Percentiles rank a stretch among this genome's conserved stretches.
Conservation (phyloP, 805 yeast species). For the Ogataea philodendri region DNA sequence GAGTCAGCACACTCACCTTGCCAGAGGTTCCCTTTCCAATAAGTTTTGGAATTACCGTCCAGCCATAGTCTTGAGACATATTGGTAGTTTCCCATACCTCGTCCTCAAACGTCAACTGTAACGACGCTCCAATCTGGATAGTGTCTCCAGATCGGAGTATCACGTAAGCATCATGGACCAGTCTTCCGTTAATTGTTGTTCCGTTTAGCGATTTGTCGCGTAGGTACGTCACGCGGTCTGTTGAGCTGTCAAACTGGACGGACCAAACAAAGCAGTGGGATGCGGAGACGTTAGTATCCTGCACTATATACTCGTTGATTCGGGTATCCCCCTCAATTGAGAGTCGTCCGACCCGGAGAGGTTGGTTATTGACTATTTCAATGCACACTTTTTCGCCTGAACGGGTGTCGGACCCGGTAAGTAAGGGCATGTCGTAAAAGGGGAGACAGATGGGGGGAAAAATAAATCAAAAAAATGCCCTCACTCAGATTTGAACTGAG, state of each 20-base stretch:
- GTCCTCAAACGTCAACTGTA: slow-evolving; percentile 17
- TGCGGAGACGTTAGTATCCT: slow-evolving; percentile 42
- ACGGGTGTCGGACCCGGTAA: slow-evolving; percentile 8
- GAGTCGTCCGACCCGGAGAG: slow-evolving; percentile 45
- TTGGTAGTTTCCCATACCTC: slow-evolving; percentile 13
- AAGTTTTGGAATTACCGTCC: slow-evolving; percentile 43
- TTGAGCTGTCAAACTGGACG: slow-evolving; percentile 45
- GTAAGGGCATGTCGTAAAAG: slow-evolving; percentile 7
- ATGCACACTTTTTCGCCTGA: slow-evolving; percentile 6
- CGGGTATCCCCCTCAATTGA: slow-evolving; percentile 26
- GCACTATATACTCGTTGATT: slow-evolving; percentile 27
- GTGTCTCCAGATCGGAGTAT: slow-evolving; percentile 37
- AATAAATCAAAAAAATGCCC: slow-evolving; percentile 23
- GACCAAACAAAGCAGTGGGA: slow-evolving; percentile 42
- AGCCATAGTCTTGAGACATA: slow-evolving; percentile 28
- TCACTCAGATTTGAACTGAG: slow-evolving; percentile 37
- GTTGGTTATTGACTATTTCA: slow-evolving; percentile 29
- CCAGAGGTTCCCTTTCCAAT: slow-evolving; percentile 63
- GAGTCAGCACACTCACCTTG: slow-evolving; percentile 36
- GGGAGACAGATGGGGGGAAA: slow-evolving; percentile 6
- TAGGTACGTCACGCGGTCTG: slow-evolving; percentile 47
- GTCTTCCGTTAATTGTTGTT: slow-evolving; percentile 40
- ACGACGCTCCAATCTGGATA: slow-evolving; percentile 37
- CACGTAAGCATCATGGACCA: slow-evolving; percentile 31
- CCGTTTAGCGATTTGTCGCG: slow-evolving; percentile 55